phyloP scores from a whole-genome alignment of 257 asterid species.

The Scutellaria baicalensis region DNA sequence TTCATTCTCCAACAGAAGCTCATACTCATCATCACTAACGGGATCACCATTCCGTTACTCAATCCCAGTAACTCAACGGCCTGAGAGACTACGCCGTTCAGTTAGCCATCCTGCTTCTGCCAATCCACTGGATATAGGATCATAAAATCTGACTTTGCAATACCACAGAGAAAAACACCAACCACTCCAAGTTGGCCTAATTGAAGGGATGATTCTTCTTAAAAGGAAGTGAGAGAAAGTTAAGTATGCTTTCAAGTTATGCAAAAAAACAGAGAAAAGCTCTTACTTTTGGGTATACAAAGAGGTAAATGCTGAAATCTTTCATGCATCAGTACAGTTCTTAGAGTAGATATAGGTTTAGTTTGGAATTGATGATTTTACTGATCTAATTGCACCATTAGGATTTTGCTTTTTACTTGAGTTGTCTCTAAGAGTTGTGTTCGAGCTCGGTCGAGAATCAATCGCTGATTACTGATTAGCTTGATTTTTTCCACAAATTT shows the following conservation, averaged over 20 bases:
- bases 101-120: constrained; percentile 30
- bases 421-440: too few relatives aligned
- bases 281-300: constrained; percentile 7
- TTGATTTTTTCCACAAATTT: too few relatives aligned
- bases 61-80: constrained; percentile 25
- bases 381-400: not conserved
- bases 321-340: not conserved
- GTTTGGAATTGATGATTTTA: not conserved
- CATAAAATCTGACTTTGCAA: constrained; percentile 15
- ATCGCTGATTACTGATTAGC: too few relatives aligned
- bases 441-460: too few relatives aligned
- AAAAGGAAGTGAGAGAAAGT: too few relatives aligned
- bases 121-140: not conserved
- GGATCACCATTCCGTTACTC: constrained; percentile 38
- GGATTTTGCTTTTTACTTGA: not conserved
- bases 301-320: constrained; percentile 5
- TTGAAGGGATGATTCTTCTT: too few relatives aligned
- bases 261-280: not conserved
- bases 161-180: not conserved
- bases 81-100: constrained; percentile 30
- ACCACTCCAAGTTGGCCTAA: too few relatives aligned
- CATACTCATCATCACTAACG: constrained; percentile 27
- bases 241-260: not conserved
- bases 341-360: too few relatives aligned
- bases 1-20: constrained; percentile 42